Evolutionary conservation across 2,329 filamentous ascomycete genomes (phyloP), one percentile per base, ranked within the genome.

Genomic region (Claviceps fusiformis): DNA sequence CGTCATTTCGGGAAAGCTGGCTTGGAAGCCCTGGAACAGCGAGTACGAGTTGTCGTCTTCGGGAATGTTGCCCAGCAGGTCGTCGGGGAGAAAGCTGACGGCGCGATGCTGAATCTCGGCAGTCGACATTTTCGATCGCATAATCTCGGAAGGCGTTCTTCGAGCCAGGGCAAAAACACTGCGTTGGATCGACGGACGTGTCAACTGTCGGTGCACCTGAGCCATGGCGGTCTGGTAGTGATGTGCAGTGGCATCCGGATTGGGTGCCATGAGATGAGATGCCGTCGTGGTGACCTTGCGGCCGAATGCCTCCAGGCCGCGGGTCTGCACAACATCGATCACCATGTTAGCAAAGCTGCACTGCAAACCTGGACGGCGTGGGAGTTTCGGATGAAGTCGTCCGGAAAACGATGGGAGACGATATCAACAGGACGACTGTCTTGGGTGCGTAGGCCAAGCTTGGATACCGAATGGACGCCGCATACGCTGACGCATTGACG

Each of bases 261-360:
- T 71, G 50, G 85, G 82, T 48, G 80, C 85, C 65, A 97, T 95
- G 62, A 98, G 78, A 70, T 95, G 90, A 65, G 83, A 88, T 55
- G 93, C 93, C 24, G 93, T 97, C 33, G 89, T 89, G 35, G 91
- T 93, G 59, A 97, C 90, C 73, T 96, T 98, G 67, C 92, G 85
- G 62, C 90, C 83, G 71, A 98, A 96, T 55, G 89, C 87, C 73
- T 96, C 91, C 63, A 97, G 75, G 60, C 93, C 88, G 64, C 89
- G 86, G 55, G 89, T 83, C 90, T 95, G 64, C 52, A 51, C 59
- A 56, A 41, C 47, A 58, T 56, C 57, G 5, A 33, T 19, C n/a
- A 46, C 51, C 54, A 52, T 54, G 54, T 57, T 55, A 57, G 54
- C 56, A 60, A 43, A 49, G 46, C 31, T 15, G 35, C 15, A 43